Percentiles rank a stretch among this genome's conserved stretches.
phyloP scores from a whole-genome alignment of 2,329 filamentous ascomycete genomes.

The Pleurostoma richardsiae region DNA sequence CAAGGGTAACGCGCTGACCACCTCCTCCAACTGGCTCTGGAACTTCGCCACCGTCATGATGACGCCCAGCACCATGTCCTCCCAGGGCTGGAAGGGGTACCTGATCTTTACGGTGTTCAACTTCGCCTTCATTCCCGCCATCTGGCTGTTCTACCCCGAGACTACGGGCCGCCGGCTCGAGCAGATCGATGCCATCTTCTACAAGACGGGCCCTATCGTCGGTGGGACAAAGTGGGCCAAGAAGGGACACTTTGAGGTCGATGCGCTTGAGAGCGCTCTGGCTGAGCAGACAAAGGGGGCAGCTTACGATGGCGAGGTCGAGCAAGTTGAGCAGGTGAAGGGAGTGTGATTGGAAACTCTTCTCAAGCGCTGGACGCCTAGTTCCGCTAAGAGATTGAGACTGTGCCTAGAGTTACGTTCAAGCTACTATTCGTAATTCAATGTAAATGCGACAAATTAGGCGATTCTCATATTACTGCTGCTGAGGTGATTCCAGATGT shows the following conservation, averaged over 20 bases:
- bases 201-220: not conserved
- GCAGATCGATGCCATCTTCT: slow-evolving; percentile 1
- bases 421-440: too few species aligned
- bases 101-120: slow-evolving; percentile 16
- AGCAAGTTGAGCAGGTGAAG: not conserved
- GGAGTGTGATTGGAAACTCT: too few species aligned
- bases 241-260: slow-evolving; percentile 1
- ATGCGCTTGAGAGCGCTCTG: slow-evolving; percentile 1
- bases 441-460: too few species aligned
- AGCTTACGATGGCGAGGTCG: not conserved
- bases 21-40: slow-evolving; percentile 13
- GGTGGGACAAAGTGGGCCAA: slow-evolving; percentile 1
- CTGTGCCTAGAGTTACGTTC: too few species aligned
- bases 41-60: slow-evolving; percentile 15
- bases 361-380: too few species aligned
- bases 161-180: not conserved
- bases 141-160: slow-evolving; percentile 11
- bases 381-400: too few species aligned
- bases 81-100: slow-evolving; percentile 13
- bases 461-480: too few species aligned
- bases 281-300: not conserved
- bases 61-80: slow-evolving; percentile 11
- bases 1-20: slow-evolving; percentile 12
- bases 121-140: slow-evolving; percentile 15
- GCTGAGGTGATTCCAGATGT: too few species aligned